Evolutionary conservation across 495 filamentous ascomycete species (phyloP).

Genomic region (Neurospora sp.): DNA sequence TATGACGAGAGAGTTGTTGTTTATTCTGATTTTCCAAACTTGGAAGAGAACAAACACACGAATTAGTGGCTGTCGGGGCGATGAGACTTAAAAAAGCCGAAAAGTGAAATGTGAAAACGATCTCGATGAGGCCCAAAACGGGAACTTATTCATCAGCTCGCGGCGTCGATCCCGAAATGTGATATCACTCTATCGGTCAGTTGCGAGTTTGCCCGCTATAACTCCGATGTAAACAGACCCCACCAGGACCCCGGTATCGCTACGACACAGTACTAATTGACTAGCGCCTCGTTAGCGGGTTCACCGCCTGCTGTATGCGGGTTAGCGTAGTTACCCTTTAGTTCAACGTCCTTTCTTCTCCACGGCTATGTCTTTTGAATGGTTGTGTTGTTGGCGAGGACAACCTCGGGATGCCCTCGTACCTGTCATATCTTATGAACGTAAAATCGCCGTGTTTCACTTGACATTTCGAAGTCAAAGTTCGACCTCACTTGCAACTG

Average conservation of each 20-base stretch:
- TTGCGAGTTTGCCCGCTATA: neutral
- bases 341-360: neutral
- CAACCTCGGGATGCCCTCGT: neutral
- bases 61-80: neutral
- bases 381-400: neutral
- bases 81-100: neutral
- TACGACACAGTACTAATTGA: neutral
- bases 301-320: neutral
- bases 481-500: neutral
- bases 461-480: neutral
- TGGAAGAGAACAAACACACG: neutral
- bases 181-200: neutral
- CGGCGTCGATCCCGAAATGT: neutral
- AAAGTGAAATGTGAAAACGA: neutral
- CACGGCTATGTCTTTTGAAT: neutral
- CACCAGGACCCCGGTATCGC: neutral
- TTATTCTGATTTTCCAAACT: neutral
- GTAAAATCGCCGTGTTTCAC: neutral
- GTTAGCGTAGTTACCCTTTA: neutral
- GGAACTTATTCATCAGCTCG: neutral
- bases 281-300: neutral
- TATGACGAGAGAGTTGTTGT: neutral
- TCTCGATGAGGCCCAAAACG: neutral
- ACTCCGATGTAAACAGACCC: neutral
- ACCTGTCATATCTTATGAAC: neutral